phyloP scores from a whole-genome alignment of 352 stramenopile species.

The Phytophthora cactorum region DNA sequence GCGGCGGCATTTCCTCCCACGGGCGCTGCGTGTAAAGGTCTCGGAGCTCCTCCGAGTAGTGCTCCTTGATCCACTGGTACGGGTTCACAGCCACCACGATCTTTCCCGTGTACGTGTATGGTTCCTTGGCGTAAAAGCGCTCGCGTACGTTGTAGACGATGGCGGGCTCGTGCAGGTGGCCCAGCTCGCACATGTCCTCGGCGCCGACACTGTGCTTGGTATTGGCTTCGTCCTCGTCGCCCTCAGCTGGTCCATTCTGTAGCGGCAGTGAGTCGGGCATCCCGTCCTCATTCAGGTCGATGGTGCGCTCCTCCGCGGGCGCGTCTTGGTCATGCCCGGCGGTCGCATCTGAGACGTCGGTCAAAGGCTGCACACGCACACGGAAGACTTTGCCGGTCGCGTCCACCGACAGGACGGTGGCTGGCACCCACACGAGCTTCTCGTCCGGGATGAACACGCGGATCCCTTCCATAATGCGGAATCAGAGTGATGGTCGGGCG shows the following conservation, averaged over 20 bases:
- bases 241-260: conserved; percentile 55
- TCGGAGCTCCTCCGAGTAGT: conserved; percentile 85
- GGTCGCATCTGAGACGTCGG: conserved; percentile 4
- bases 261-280: conserved; percentile 84
- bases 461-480: conserved; percentile 75
- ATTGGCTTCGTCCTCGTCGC: conserved; percentile 21
- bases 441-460: conserved; percentile 86
- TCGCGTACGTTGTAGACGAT: conserved; percentile 93
- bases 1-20: conserved; percentile 80
- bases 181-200: conserved; percentile 87
- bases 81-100: conserved; percentile 98
- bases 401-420: conserved; percentile 76
- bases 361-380: conserved; percentile 56
- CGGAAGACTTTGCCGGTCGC: conserved; percentile 64
- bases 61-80: conserved; percentile 90
- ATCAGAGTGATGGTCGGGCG: conserved; percentile 28
- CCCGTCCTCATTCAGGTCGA: conserved; percentile 73
- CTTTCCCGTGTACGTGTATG: conserved; percentile 97
- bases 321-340: conserved; percentile 20
- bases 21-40: conserved; percentile 71
- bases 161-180: conserved; percentile 90
- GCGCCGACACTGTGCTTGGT: conserved; percentile 51
- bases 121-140: conserved; percentile 84
- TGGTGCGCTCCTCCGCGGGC: conserved; percentile 51
- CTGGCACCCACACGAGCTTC: conserved; percentile 80